Percentiles rank a stretch among this genome's conserved stretches.
These are phyloP conservation scores for Ceratobasidium sp. DNA, from an alignment of 1,284 basidiomycete genomes.

Conservation along the genomic window DNA sequence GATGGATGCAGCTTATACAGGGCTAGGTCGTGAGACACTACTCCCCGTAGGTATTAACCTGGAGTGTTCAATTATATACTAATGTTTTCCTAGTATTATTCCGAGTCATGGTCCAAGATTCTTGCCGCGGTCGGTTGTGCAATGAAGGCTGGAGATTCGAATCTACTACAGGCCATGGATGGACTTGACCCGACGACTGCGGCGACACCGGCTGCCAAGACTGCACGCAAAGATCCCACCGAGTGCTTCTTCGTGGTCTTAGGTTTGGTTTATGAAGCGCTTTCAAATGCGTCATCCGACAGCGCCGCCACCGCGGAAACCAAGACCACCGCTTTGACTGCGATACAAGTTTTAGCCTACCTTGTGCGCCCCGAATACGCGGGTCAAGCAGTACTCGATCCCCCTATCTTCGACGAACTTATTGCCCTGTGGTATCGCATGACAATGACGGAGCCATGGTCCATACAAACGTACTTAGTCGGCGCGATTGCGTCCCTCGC, in stretches of 20 bases:
- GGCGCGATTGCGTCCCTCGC: conserved; percentile 73
- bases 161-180: conserved; percentile 80
- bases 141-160: conserved; percentile 73
- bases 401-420: conserved; percentile 87
- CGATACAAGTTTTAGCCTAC: conserved; percentile 77
- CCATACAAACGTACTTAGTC: conserved; percentile 75
- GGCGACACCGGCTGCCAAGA: conserved; percentile 47
- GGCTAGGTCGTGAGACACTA: conserved; percentile 86
- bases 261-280: conserved; percentile 89
- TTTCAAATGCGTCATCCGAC: conserved; percentile 71
- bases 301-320: conserved; percentile 52
- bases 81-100: conserved; percentile 71
- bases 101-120: conserved; percentile 80
- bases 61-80: background rate
- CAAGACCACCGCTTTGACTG: conserved; percentile 61
- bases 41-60: conserved; percentile 70
- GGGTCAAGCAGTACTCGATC: conserved; percentile 79
- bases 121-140: conserved; percentile 84
- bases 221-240: conserved; percentile 69
- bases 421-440: conserved; percentile 86
- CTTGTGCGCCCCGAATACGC: conserved; percentile 80
- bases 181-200: conserved; percentile 60
- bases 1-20: conserved; percentile 82
- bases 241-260: conserved; percentile 88
- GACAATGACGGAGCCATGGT: conserved; percentile 81